Evolutionary conservation across 129 eudicot species (phyloP).

Genomic region (Mikania micrantha): DNA sequence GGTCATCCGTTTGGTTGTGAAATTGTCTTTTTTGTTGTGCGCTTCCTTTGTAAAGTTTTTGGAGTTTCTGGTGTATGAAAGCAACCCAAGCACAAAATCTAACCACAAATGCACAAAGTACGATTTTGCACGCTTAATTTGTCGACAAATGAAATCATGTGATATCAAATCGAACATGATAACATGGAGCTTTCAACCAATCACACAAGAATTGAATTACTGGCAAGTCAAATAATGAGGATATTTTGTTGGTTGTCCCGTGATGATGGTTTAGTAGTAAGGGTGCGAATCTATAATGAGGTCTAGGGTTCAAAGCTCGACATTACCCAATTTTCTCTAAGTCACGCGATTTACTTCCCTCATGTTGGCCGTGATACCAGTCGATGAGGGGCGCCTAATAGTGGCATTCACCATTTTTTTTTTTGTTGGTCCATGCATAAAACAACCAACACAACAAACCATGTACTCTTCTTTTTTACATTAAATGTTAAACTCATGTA

Average conservation of each 20-base stretch:
- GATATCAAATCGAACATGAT: slow-evolving; percentile 14
- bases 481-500: slow-evolving; percentile 22
- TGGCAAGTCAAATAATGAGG: not conserved
- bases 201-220: not conserved
- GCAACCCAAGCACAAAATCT: not conserved
- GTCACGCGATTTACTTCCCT: no score
- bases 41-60: no score
- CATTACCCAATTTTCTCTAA: no score
- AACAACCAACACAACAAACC: slow-evolving; percentile 9
- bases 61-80: not conserved
- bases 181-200: slow-evolving; percentile 20
- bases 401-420: no score
- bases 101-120: not conserved
- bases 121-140: slow-evolving; percentile 1
- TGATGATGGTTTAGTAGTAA: no score
- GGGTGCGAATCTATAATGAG: no score
- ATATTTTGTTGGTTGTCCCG: slow-evolving; percentile 7
- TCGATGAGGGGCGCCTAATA: no score
- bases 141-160: slow-evolving; percentile 1
- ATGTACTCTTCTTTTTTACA: slow-evolving; percentile 17
- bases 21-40: no score
- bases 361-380: no score
- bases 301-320: no score
- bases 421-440: slow-evolving; percentile 13
- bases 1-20: no score